Evolutionary conservation across 2,329 filamentous ascomycete genomes (phyloP).

Genomic region (Mycosphaerella sp.): DNA sequence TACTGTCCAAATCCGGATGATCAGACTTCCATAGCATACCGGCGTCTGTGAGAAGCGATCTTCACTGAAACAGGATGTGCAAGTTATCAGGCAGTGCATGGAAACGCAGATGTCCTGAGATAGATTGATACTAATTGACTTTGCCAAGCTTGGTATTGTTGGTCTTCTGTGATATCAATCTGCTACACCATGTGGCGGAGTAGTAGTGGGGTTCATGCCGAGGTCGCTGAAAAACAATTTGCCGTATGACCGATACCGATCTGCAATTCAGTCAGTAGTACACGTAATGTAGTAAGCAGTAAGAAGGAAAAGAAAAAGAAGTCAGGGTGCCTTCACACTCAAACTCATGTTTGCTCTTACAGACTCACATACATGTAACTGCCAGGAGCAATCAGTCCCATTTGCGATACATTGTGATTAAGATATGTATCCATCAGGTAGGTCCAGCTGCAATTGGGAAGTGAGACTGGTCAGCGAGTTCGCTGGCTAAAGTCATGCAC

Average conservation of each 20-base stretch:
- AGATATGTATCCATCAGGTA: too few relatives aligned
- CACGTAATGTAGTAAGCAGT: too few relatives aligned
- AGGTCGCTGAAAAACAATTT: constrained; percentile 2
- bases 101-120: background rate
- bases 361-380: too few relatives aligned
- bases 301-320: too few relatives aligned
- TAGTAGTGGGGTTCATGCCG: background rate
- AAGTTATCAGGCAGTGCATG: background rate
- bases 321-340: too few relatives aligned
- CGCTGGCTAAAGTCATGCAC: too few relatives aligned
- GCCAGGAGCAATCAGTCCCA: too few relatives aligned
- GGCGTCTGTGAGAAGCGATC: background rate
- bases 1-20: constrained; percentile 41
- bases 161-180: background rate
- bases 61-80: background rate
- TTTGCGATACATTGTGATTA: too few relatives aligned
- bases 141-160: background rate
- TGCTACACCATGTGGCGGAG: background rate
- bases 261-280: too few relatives aligned
- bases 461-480: too few relatives aligned
- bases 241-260: background rate
- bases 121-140: background rate
- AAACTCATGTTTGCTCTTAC: too few relatives aligned
- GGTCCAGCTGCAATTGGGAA: too few relatives aligned
- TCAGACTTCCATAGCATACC: constrained; percentile 32